phyloP scores from a whole-genome alignment of 2,329 filamentous ascomycete genomes.

The Fusarium sp. region DNA sequence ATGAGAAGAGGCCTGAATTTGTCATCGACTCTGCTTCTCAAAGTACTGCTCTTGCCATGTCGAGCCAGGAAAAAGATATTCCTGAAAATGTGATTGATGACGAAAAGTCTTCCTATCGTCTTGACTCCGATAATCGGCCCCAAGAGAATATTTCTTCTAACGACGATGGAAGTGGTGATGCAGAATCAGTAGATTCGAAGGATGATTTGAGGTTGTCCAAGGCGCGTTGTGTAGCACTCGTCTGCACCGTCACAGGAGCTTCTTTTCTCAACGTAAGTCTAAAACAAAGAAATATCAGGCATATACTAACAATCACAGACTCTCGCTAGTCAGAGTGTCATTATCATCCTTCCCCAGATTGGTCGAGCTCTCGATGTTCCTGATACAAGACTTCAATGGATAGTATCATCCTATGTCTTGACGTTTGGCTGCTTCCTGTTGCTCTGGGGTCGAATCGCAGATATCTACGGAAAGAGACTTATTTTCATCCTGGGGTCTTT shows the following conservation, averaged over 20 bases:
- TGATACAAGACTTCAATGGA: slow-evolving; percentile 71
- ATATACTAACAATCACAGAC: slow-evolving; percentile 30
- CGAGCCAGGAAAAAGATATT: slow-evolving; percentile 3
- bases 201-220: slow-evolving; percentile 58
- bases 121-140: slow-evolving; percentile 2
- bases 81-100: slow-evolving; percentile 7
- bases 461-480: slow-evolving; percentile 73
- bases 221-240: slow-evolving; percentile 65
- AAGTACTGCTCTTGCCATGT: slow-evolving; percentile 3
- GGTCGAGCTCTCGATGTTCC: slow-evolving; percentile 68
- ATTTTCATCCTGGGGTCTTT: slow-evolving; percentile 74
- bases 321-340: slow-evolving; percentile 47
- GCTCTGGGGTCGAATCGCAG: slow-evolving; percentile 75
- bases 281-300: background rate
- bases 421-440: slow-evolving; percentile 76
- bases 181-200: slow-evolving; percentile 41
- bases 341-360: slow-evolving; percentile 66
- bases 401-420: slow-evolving; percentile 74
- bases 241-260: slow-evolving; percentile 66
- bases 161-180: slow-evolving; percentile 19
- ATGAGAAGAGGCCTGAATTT: slow-evolving; percentile 28
- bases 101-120: slow-evolving; percentile 18
- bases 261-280: slow-evolving; percentile 66
- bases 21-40: slow-evolving; percentile 7
- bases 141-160: background rate